Evolutionary conservation across 2,329 filamentous ascomycete genomes (phyloP).

Genomic region (Neobulgaria alba): DNA sequence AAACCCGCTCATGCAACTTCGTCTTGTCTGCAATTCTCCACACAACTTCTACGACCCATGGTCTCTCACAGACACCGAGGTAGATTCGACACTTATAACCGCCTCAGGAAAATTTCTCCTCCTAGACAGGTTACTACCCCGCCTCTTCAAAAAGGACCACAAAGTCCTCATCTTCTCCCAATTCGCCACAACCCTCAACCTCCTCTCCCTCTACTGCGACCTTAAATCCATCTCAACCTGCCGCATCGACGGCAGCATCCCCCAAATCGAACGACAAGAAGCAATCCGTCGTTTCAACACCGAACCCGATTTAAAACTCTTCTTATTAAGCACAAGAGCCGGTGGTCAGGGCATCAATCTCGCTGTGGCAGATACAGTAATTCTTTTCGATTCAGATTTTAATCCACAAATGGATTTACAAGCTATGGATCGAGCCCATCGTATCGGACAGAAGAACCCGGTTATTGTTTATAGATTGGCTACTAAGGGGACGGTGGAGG

Average conservation of each 20-base stretch:
- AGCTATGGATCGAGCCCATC: slow-evolving; percentile 88
- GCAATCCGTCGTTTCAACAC: slow-evolving; percentile 44
- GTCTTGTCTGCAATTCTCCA: slow-evolving; percentile 84
- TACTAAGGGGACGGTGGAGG: slow-evolving; percentile 87
- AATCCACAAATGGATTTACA: slow-evolving; percentile 97
- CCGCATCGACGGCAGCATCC: slow-evolving; percentile 82
- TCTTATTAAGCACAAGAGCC: slow-evolving; percentile 57
- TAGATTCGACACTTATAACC: slow-evolving; percentile 77
- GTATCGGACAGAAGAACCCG: slow-evolving; percentile 86
- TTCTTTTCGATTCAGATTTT: slow-evolving; percentile 85
- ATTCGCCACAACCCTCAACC: slow-evolving; percentile 89
- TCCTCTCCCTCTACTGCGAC: slow-evolving; percentile 82
- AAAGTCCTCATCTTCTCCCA: slow-evolving; percentile 96
- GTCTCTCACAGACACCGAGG: slow-evolving; percentile 45
- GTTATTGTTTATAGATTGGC: slow-evolving; percentile 92
- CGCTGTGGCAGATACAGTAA: slow-evolving; percentile 82
- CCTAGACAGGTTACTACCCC: slow-evolving; percentile 74
- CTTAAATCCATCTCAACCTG: slow-evolving; percentile 74
- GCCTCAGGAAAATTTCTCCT: slow-evolving; percentile 94
- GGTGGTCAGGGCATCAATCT: slow-evolving; percentile 95
- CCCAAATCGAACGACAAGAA: slow-evolving; percentile 60
- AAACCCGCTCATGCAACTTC: slow-evolving; percentile 85
- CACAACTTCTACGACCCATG: slow-evolving; percentile 98
- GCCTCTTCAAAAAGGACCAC: slow-evolving; percentile 64
- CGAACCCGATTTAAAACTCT: slow-evolving; percentile 2